Base-by-base conservation (phyloP, 2,329 filamentous ascomycete species). In the Pseudocercospora macadamiae region DNA sequence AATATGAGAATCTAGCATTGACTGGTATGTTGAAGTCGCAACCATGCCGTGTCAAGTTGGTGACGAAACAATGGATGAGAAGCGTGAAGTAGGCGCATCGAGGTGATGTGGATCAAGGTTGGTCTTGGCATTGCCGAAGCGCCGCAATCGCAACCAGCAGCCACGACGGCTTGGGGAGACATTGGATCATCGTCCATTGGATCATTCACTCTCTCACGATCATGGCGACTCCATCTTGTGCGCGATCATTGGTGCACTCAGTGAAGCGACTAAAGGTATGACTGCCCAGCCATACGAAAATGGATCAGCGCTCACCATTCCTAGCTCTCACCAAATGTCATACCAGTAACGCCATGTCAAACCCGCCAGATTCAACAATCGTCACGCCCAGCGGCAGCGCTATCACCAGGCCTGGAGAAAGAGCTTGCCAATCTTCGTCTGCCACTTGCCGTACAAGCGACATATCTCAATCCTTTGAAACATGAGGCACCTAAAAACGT, bases 381-480 rank as follows among this genome's bases (percentile, higher is more conserved):
- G 12, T 54, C 55, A 45, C 39, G 45, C 10, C 54, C 55, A 60
- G 26, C 60, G 32, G 47, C 62, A 39, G 23, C 57, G 48, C 21
- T 60, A 14, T 28, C 44, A n/a, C 26, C 59, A 36, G 60, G 42
- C 18, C 39, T 64, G 14, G 56, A 71, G 42, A 32, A 63, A 52
- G 69, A 74, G 51, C 60, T 73, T n/a, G 57, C 65, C 18, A 60
- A 66, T 7, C 67, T 79, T 56, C 88, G 90, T 64, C 80, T 90
- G 36, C 93, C 93, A 34, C 86, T 91, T 68, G 85, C 88, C 63
- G 86, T 97, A 26, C 90, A 96, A 78, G 90, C 93, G 34, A 81
- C 96, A 44, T 95, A 96, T 76, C 84, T 97, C 51, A 86, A 88
- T 63, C 93, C 95, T 14, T 82, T 97, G 52, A 90, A 89, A 68